A percentile compares a stretch with the other conserved stretches of the same genome.
phyloP scores from a whole-genome alignment of 345 rosid species.

The Populus alba region DNA sequence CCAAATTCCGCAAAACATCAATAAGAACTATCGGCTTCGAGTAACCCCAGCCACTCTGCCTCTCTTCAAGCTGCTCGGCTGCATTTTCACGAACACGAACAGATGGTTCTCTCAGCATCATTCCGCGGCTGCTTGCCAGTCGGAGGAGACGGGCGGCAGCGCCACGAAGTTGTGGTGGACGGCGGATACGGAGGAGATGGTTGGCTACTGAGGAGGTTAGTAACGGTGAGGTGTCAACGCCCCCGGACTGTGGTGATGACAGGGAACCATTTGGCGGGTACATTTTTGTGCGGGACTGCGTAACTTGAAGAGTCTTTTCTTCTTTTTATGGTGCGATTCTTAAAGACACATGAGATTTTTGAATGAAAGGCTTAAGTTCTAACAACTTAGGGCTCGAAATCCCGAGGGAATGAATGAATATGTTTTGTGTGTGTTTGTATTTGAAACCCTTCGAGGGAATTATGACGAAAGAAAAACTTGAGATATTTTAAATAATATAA shows the following conservation, averaged over 20 bases:
- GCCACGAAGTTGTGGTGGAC: conserved; percentile 55
- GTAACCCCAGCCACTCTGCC: conserved; percentile 77
- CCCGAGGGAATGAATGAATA: too few relatives aligned
- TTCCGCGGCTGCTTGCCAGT: conserved; percentile 64
- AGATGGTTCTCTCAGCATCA: conserved; percentile 85
- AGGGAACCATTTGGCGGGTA: conserved; percentile 28
- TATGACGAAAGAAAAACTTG: too few relatives aligned
- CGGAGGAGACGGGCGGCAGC: conserved; percentile 71
- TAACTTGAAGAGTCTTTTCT: too few relatives aligned
- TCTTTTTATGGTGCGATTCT: too few relatives aligned
- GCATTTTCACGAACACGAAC: conserved; percentile 75
- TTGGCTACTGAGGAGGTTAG: conserved; percentile 37
- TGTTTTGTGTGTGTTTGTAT: too few relatives aligned
- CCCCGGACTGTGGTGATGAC: conserved; percentile 15
- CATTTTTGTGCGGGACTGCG: conserved; percentile 18
- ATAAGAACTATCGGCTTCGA: conserved; percentile 65
- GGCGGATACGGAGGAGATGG: conserved; percentile 56
- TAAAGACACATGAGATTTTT: background rate
- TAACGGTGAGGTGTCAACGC: conserved; percentile 52
- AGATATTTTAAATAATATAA: too few relatives aligned
- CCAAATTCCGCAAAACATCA: conserved; percentile 67
- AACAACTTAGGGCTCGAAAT: too few relatives aligned
- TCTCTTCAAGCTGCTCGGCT: conserved; percentile 88
- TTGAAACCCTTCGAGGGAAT: background rate
- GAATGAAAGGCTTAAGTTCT: background rate